Base-by-base conservation (phyloP, 345 rosid species). In the Ricinus communis region DNA sequence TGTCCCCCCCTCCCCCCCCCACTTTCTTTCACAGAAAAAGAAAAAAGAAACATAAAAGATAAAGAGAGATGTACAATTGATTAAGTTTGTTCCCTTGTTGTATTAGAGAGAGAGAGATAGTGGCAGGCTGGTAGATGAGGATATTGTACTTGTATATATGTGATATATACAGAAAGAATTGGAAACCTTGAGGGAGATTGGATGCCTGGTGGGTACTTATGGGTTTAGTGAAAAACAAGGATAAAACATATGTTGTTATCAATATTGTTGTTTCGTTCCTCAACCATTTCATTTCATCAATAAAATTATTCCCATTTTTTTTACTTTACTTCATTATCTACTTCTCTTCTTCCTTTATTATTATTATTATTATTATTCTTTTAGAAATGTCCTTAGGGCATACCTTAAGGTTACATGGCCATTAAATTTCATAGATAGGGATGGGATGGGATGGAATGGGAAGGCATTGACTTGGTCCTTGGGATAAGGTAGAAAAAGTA, bases 101-200 rank as follows among this genome's bases (percentile, higher is more conserved):
- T 65, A 68, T 36, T 61, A 67, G 73, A 78, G 79, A 65, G 80
- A 73, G 73, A 65, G 52, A 52, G 71, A 64, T 55, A 40, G 67
- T 73, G 77, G 82, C 80, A 40, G 79, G 82, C 81, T 73, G 82
- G 81, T 72, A 73, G 83, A 71, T 28, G 81, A 77, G 74, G 80
- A 74, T 41, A 79, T 45, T 73, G 86, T 84, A 84, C 79, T 78
- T 88, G 83, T 83, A 77, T 75, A 85, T 78, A 78, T 76, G 86
- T 82, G 81, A 77, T 77, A 78, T 81, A 84, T 88, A 84, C 85
- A 75, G 78, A 77, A 62, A 76, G 18, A 73, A 73, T 74, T 74
- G 81, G 85, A 75, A 70, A 82, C 79, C 78, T 65, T 66, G 76
- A 60, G 85, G 81, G 84, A 81, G 71, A 70, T 73, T 74, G 81